Percentiles rank a stretch among this genome's conserved stretches.
phyloP scores from a whole-genome alignment of 2,329 filamentous ascomycete species.

The Xylogone sp. region DNA sequence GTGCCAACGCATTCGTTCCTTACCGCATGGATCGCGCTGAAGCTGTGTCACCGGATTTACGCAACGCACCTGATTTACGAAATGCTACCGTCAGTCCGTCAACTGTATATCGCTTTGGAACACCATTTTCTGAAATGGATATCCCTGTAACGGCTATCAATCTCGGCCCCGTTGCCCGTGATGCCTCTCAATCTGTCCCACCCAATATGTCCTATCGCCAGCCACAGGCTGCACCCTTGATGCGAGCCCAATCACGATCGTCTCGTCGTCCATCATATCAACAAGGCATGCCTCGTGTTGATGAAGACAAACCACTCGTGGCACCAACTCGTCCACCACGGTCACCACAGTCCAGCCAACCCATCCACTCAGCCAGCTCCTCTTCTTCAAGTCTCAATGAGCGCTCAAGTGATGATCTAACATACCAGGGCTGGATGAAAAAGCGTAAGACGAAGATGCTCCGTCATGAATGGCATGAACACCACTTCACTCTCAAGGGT shows the following conservation, averaged over 20 bases:
- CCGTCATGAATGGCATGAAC: slow-evolving; percentile 89
- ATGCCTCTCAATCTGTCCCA: slow-evolving; percentile 85
- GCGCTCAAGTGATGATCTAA: slow-evolving; percentile 46
- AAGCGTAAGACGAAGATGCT: slow-evolving; percentile 88
- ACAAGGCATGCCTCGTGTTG: slow-evolving; percentile 62
- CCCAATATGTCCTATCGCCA: slow-evolving; percentile 83
- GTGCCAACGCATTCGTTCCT: slow-evolving; percentile 37
- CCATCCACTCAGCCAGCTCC: slow-evolving; percentile 15
- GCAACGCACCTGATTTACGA: slow-evolving; percentile 50
- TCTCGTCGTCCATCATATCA: slow-evolving; percentile 61
- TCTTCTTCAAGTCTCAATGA: slow-evolving; percentile 19
- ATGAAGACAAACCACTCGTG: slow-evolving; percentile 51
- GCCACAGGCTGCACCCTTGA: slow-evolving; percentile 17
- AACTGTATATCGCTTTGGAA: slow-evolving; percentile 71
- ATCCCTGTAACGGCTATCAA: slow-evolving; percentile 74
- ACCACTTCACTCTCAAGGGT: slow-evolving; percentile 81
- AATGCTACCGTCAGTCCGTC: slow-evolving; percentile 47
- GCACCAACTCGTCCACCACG: slow-evolving; percentile 22
- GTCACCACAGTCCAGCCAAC: slow-evolving; percentile 18
- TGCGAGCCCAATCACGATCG: slow-evolving; percentile 39
- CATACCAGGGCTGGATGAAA: slow-evolving; percentile 85
- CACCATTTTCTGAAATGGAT: slow-evolving; percentile 87
- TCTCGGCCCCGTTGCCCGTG: slow-evolving; percentile 68
- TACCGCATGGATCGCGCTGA: slow-evolving; percentile 50
- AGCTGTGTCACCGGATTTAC: slow-evolving; percentile 52